A percentile compares a stretch with the other conserved stretches of the same genome.
Conservation (phyloP, 73 alveolate species). For the Diophrys appendiculata region DNA sequence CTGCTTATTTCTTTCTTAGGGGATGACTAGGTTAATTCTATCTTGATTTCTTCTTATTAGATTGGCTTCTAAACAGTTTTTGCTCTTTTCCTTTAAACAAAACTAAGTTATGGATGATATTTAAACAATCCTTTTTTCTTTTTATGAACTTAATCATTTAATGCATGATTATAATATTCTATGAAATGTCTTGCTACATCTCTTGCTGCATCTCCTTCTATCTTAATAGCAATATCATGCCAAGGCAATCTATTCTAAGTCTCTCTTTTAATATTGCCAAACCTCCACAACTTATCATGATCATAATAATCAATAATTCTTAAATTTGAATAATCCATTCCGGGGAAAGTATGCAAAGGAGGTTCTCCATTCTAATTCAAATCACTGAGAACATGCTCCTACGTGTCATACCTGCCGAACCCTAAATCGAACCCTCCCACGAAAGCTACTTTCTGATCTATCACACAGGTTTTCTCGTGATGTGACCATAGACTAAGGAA, state of each 20-base stretch:
- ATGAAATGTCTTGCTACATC: constrained; percentile 95
- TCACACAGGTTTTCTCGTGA: constrained; percentile 92
- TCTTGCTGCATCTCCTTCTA: constrained; percentile 88
- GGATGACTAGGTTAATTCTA: too few relatives aligned
- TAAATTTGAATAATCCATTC: constrained; percentile 87
- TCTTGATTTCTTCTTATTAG: too few relatives aligned
- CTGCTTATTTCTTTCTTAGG: too few relatives aligned
- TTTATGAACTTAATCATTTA: constrained; percentile 69
- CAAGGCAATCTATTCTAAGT: constrained; percentile 91
- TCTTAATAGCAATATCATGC: constrained; percentile 91
- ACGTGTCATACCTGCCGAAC: constrained; percentile 92
- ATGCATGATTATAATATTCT: constrained; percentile 92
- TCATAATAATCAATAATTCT: constrained; percentile 77
- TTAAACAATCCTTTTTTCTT: neutral
- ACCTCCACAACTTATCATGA: too few relatives aligned
- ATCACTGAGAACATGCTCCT: constrained; percentile 83
- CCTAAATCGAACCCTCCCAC: constrained; percentile 98
- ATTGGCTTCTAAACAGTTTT: too few relatives aligned
- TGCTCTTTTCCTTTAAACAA: too few relatives aligned
- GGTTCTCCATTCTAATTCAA: constrained; percentile 57
- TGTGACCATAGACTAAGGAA: constrained; percentile 86
- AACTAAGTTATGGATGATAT: too few relatives aligned
- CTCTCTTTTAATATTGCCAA: constrained; percentile 70
- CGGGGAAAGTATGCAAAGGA: constrained; percentile 70
- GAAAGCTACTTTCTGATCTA: constrained; percentile 89